Base-by-base conservation (phyloP, 495 filamentous ascomycete genomes). In the Penicillium robsamsonii region DNA sequence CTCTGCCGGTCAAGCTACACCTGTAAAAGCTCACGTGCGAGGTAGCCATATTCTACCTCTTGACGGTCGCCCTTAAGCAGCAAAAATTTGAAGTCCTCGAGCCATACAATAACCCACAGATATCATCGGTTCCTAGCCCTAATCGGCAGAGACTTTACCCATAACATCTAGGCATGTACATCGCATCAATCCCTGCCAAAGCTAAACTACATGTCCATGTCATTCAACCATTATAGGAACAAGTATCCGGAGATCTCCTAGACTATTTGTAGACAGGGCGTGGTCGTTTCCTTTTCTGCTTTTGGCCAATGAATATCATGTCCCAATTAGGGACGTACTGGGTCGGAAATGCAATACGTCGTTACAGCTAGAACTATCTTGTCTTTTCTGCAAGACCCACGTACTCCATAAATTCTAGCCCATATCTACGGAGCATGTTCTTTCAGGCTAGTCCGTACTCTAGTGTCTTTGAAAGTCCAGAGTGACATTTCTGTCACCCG, bases 41-140 rank as follows among this genome's bases (percentile, higher is more conserved):
- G 25, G 25, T 27, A 27, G 25, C 25, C 25, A 4, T 7, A 27
- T 27, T 27, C 25, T 27, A 27, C 25, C 25, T 27, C 25, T 27
- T 27, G 25, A 27, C 25, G 6, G 25, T 27, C 25, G 4, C 6
- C 25, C 25, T 1, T 27, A 27, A 7, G 25, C 25, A 27, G 25
- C 6, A 27, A 7, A 27, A 27, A 27, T 0, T 27, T 27, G 4
- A 27, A 27, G 25, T 7, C 25, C 4, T 27, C 25, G 6, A 25
- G 2, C 24, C 24, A 5, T 25, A 5, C 24, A 25, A 27, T 27
- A 27, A 3, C 25, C 25, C 2, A 27, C 4, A 27, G 31, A 35
- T 20, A 45, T 46, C 51, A 29, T 33, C 50, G 1, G 27, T 20
- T 24, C 50, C 20, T 53, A 30, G 50, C 18, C 25, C 50, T 35